A percentile compares a stretch with the other conserved stretches of the same genome.
phyloP scores from a whole-genome alignment of 257 asterid genomes.

The Echites panduratus region DNA sequence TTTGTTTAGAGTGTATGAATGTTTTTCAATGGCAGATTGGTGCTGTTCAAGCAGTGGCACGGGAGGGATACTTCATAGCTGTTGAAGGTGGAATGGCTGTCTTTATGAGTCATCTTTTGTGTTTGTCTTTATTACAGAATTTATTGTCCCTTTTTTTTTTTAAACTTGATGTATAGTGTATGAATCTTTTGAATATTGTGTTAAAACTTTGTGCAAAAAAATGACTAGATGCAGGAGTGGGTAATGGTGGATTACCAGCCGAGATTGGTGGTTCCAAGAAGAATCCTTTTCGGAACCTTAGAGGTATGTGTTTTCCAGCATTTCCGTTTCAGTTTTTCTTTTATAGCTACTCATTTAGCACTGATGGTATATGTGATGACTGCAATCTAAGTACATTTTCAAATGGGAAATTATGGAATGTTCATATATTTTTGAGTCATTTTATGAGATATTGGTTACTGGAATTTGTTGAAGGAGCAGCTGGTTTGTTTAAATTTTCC shows the following conservation, averaged over 20 bases:
- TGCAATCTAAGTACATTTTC: not conserved
- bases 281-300: conserved; percentile 56
- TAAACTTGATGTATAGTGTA: not conserved
- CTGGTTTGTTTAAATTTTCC: not conserved
- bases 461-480: not conserved
- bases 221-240: conserved; percentile 47
- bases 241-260: conserved; percentile 31
- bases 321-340: not conserved
- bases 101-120: not conserved
- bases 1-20: not conserved
- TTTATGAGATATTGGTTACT: not conserved
- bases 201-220: not conserved
- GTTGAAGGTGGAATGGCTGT: conserved; percentile 47
- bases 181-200: not conserved
- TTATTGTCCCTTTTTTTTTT: not conserved
- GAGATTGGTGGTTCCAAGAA: conserved; percentile 52
- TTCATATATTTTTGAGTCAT: not conserved
- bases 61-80: conserved; percentile 71
- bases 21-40: conserved; percentile 53
- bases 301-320: conserved; percentile 32
- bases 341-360: not conserved
- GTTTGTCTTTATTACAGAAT: not conserved
- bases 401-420: not conserved
- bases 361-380: not conserved
- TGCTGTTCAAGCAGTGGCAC: conserved; percentile 79